Percentiles rank a stretch among this genome's conserved stretches.
Conservation (phyloP, 352 stramenopile genomes). For the Globisporangium viniferum region DNA sequence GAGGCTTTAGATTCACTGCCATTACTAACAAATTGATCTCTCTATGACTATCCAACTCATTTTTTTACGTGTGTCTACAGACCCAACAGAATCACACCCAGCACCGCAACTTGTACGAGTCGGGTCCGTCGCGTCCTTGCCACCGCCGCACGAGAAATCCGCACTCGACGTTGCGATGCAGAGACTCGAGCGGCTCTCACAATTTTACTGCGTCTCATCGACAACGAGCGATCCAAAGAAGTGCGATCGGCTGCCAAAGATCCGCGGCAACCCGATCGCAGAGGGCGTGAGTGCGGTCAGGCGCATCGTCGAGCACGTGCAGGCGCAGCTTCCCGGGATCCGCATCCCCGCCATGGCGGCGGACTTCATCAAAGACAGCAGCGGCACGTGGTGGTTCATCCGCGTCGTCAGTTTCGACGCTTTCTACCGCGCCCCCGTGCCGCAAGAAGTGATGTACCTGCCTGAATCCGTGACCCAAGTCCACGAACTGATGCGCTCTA, state of each 20-base stretch:
- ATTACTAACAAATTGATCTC: not conserved
- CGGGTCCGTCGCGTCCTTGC: not conserved
- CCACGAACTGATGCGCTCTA: slow-evolving; percentile 37
- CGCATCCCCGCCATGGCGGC: slow-evolving; percentile 49
- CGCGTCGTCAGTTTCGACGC: slow-evolving; percentile 56
- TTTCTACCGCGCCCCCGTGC: slow-evolving; percentile 30
- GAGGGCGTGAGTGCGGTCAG: slow-evolving; percentile 47
- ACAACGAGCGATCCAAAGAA: slow-evolving; percentile 31
- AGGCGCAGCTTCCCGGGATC: slow-evolving; percentile 55
- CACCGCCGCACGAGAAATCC: not conserved
- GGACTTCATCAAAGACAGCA: slow-evolving; percentile 70
- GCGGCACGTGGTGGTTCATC: slow-evolving; percentile 68
- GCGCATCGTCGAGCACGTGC: slow-evolving; percentile 62
- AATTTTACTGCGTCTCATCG: slow-evolving; percentile 39
- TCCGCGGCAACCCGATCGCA: slow-evolving; percentile 49
- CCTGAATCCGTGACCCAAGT: slow-evolving; percentile 47
- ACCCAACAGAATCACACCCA: not conserved
- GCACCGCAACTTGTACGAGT: not conserved
- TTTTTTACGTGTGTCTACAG: not conserved
- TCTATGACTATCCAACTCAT: not conserved
- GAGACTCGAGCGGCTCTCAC: slow-evolving; percentile 22
- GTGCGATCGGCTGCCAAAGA: slow-evolving; percentile 39
- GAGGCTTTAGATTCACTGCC: not conserved
- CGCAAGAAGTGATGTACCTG: slow-evolving; percentile 23
- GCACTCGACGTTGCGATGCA: slow-evolving; percentile 17